These are phyloP conservation scores for Xylariaceae sp. DNA, from an alignment of 2,329 filamentous ascomycete species.

Conservation along the genomic window DNA sequence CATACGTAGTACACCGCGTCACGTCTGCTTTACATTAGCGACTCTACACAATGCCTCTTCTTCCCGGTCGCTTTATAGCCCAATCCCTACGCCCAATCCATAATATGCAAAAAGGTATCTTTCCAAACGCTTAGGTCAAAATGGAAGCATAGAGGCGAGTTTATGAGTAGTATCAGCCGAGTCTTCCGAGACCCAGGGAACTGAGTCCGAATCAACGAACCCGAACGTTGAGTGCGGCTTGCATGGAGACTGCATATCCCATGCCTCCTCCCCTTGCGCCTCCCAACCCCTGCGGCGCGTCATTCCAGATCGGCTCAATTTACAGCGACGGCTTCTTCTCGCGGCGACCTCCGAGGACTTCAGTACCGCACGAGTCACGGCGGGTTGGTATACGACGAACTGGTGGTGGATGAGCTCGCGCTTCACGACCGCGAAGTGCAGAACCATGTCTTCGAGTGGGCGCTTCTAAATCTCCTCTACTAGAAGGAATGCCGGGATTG, in stretches of 20 bases:
- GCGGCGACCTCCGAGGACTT: slow-evolving; percentile 22
- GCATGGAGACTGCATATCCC: slow-evolving; percentile 1
- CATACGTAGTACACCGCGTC: neutral
- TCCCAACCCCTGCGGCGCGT: slow-evolving; percentile 18
- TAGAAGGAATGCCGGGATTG: slow-evolving; percentile 48
- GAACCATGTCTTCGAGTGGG: slow-evolving; percentile 45
- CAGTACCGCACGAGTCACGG: slow-evolving; percentile 40
- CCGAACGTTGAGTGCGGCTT: slow-evolving; percentile 3
- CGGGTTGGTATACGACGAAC: slow-evolving; percentile 35
- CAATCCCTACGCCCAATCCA: no score
- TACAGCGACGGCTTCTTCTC: slow-evolving; percentile 38
- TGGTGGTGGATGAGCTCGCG: slow-evolving; percentile 44
- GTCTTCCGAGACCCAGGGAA: slow-evolving; percentile 12
- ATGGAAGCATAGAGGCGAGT: neutral
- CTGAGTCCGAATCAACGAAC: neutral
- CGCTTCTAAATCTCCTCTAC: slow-evolving; percentile 47
- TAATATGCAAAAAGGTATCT: neutral
- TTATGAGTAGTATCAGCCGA: slow-evolving; percentile 20
- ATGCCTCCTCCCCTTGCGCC: neutral
- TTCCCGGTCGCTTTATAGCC: no score
- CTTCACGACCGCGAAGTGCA: slow-evolving; percentile 44
- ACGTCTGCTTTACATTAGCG: neutral
- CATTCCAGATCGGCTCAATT: slow-evolving; percentile 38
- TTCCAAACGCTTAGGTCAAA: neutral
- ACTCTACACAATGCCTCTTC: no score